Percentiles rank a stretch among this genome's conserved stretches.
Evolutionary conservation across 768 basidiomycete genomes (phyloP).

Genomic region (Suillus lakei): DNA sequence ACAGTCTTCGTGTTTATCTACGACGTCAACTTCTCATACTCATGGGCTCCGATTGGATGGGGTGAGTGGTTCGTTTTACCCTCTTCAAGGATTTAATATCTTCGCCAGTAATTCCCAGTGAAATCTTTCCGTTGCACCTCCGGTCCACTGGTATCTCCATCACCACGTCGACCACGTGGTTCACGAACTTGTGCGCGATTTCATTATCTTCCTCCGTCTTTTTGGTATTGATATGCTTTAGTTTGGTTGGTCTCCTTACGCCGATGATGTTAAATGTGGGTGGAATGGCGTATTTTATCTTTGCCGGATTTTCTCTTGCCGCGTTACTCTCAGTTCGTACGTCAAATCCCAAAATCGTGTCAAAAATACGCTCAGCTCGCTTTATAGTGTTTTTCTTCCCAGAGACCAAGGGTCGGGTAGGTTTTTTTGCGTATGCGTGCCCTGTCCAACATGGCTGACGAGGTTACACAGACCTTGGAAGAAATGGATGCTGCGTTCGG

Average conservation of each 20-base stretch:
- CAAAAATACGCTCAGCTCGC: not conserved
- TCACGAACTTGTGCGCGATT: conserved; percentile 46
- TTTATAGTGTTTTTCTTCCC: conserved; percentile 33
- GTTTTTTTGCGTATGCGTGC: conserved; percentile 37
- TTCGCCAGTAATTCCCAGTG: conserved; percentile 43
- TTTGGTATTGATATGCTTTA: conserved; percentile 13
- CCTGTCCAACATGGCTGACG: not conserved
- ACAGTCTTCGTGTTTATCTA: conserved; percentile 45
- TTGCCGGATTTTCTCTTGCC: conserved; percentile 36
- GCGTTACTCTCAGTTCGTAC: conserved; percentile 35
- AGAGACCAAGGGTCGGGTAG: conserved; percentile 39
- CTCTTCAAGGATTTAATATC: conserved; percentile 10
- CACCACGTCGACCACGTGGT: conserved; percentile 48
- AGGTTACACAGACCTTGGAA: conserved; percentile 31
- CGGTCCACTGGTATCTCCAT: conserved; percentile 47
- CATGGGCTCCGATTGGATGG: conserved; percentile 38
- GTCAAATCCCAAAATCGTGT: conserved; percentile 7
- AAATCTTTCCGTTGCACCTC: conserved; percentile 46
- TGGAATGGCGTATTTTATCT: conserved; percentile 38
- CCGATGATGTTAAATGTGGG: conserved; percentile 49
- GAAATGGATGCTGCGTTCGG: conserved; percentile 40
- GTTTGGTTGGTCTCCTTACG: conserved; percentile 35
- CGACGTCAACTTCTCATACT: conserved; percentile 42
- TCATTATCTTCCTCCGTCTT: not conserved
- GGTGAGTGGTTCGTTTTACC: conserved; percentile 15